These are phyloP conservation scores for Noccaea bulbosa DNA, from an alignment of 345 rosid genomes.

Conservation along the genomic window DNA sequence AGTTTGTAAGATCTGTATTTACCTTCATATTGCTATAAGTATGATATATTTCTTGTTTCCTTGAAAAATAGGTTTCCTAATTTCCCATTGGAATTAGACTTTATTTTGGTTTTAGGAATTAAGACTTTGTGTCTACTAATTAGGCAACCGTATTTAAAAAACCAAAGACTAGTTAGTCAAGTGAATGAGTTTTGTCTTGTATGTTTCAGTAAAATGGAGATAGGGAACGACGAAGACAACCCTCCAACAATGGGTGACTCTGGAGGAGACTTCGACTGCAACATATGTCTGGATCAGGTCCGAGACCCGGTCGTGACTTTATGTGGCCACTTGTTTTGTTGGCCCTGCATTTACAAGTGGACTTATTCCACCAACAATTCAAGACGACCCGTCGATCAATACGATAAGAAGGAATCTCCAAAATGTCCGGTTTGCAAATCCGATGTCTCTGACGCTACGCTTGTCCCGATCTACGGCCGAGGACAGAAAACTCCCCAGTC, in stretches of 20 bases:
- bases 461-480: constrained; percentile 94
- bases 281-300: constrained; percentile 81
- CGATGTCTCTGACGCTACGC: constrained; percentile 65
- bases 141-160: constrained; percentile 18
- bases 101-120: not conserved
- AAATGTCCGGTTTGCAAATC: constrained; percentile 94
- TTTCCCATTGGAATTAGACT: not conserved
- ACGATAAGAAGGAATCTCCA: constrained; percentile 27
- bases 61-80: not conserved
- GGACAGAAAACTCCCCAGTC: constrained; percentile 50
- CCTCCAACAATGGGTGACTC: constrained; percentile 19
- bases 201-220: constrained; percentile 39
- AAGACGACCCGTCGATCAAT: constrained; percentile 29
- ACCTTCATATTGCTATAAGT: constrained; percentile 3
- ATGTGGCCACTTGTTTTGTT: constrained; percentile 97
- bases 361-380: constrained; percentile 62
- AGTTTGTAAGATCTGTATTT: not conserved
- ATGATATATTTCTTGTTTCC: not conserved
- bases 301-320: constrained; percentile 88
- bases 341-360: constrained; percentile 98
- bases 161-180: constrained; percentile 29
- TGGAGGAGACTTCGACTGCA: constrained; percentile 82
- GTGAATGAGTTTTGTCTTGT: constrained; percentile 13
- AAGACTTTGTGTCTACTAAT: constrained; percentile 20
- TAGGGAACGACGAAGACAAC: constrained; percentile 25